Evolutionary conservation across 768 basidiomycete genomes (phyloP).

Genomic region (Tylopilus plumbeoviolaceoides): DNA sequence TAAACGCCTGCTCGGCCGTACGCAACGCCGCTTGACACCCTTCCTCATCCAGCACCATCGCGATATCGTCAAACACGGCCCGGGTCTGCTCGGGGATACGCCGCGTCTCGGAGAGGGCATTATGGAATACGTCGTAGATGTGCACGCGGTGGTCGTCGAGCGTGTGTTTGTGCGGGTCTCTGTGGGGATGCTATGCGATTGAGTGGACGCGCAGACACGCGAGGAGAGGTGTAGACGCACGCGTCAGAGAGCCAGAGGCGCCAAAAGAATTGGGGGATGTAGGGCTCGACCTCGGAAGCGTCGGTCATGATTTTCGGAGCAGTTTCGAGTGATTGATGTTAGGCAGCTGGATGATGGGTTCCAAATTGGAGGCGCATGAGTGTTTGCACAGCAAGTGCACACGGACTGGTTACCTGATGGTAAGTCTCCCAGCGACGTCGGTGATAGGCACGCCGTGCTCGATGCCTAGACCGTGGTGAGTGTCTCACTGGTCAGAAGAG

Average conservation of each 20-base stretch:
- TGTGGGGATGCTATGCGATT: neutral
- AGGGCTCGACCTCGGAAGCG: constrained; percentile 28
- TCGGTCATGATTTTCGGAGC: neutral
- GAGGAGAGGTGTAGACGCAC: constrained; percentile 16
- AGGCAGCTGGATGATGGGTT: neutral
- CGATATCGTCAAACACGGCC: constrained; percentile 45
- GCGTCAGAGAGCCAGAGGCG: constrained; percentile 45
- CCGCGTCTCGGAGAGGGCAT: constrained; percentile 44
- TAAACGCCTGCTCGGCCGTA: constrained; percentile 43
- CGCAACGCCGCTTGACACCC: constrained; percentile 35
- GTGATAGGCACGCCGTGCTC: neutral
- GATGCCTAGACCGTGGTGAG: neutral
- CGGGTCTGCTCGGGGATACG: constrained; percentile 32
- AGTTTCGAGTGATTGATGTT: neutral
- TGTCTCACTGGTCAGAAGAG: neutral
- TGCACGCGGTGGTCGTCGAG: constrained; percentile 42
- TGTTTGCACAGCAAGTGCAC: constrained; percentile 1
- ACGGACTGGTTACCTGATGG: neutral
- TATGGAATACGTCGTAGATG: constrained; percentile 50
- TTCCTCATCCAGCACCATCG: constrained; percentile 33
- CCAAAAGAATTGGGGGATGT: constrained; percentile 46
- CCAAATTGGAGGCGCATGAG: neutral
- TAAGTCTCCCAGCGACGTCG: neutral
- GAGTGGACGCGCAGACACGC: neutral
- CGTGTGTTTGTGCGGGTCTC: constrained; percentile 29